Evolutionary conservation across 306 rosid genomes (phyloP).

Genomic region (Castanea sativa): DNA sequence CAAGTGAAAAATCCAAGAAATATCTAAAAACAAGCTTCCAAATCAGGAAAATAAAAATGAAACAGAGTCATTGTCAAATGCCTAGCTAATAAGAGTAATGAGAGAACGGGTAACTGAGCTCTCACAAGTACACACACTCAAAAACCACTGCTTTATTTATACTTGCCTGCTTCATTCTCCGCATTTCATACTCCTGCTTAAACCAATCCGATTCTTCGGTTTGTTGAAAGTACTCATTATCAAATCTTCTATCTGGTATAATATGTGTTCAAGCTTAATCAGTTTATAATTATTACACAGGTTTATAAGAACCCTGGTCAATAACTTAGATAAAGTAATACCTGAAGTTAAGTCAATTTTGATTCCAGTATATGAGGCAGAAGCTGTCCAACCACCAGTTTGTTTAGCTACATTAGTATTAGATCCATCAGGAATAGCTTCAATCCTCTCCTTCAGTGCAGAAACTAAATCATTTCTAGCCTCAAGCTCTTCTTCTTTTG

Average conservation of each 20-base stretch:
- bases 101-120: background rate
- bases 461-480: conserved; percentile 31
- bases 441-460: conserved; percentile 30
- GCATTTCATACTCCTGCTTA: conserved; percentile 38
- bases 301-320: background rate
- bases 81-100: background rate
- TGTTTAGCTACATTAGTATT: conserved; percentile 18
- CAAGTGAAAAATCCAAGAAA: too few relatives aligned
- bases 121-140: background rate
- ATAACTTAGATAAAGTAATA: background rate
- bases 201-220: conserved; percentile 33
- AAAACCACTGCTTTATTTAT: background rate
- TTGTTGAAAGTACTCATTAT: conserved; percentile 30
- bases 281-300: background rate
- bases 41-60: background rate
- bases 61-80: background rate
- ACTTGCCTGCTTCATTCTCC: conserved; percentile 42
- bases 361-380: conserved; percentile 25
- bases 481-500: conserved; percentile 31
- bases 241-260: conserved; percentile 26
- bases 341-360: conserved; percentile 27
- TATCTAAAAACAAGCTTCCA: background rate
- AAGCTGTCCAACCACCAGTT: conserved; percentile 22
- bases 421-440: conserved; percentile 35
- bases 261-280: background rate